Conservation (phyloP, 1,284 basidiomycete species). For the Sanguinoderma infundibulare region DNA sequence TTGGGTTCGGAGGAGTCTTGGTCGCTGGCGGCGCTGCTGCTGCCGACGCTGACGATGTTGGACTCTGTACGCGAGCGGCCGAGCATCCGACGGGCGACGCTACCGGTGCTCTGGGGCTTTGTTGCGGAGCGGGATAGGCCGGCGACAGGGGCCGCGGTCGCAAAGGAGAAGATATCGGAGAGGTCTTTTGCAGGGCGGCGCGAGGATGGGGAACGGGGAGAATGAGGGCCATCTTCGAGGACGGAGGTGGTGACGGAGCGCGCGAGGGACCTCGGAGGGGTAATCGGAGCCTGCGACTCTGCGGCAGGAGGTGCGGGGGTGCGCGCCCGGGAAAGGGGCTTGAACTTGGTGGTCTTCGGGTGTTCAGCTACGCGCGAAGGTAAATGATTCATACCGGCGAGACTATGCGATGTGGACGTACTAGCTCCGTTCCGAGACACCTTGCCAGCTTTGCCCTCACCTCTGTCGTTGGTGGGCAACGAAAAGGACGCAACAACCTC, state of each 20-base stretch:
- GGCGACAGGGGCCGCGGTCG: constrained; percentile 4
- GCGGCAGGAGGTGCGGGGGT: constrained; percentile 5
- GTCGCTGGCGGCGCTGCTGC: constrained; percentile 25
- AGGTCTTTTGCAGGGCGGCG: constrained; percentile 37
- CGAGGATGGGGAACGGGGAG: constrained; percentile 13
- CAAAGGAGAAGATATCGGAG: constrained; percentile 39
- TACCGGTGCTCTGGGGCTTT: constrained; percentile 23
- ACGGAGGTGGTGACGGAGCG: constrained; percentile 24
- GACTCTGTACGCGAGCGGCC: constrained; percentile 57
- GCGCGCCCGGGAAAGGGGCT: background rate
- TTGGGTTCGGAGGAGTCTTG: constrained; percentile 20
- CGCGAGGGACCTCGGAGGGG: constrained; percentile 15
- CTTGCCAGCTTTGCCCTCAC: background rate
- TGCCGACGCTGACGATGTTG: constrained; percentile 50
- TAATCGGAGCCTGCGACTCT: background rate
- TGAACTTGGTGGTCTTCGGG: background rate
- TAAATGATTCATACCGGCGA: background rate
- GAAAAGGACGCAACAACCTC: constrained; percentile 14
- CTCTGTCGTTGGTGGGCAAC: background rate
- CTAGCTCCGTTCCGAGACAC: constrained; percentile 7
- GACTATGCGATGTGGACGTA: constrained; percentile 5
- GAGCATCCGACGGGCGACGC: constrained; percentile 50
- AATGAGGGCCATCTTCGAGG: constrained; percentile 11
- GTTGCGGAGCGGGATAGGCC: background rate
- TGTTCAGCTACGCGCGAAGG: background rate